Evolutionary conservation across 2,329 filamentous ascomycete species (phyloP).

Genomic region (Coniochaeta prunicola): DNA sequence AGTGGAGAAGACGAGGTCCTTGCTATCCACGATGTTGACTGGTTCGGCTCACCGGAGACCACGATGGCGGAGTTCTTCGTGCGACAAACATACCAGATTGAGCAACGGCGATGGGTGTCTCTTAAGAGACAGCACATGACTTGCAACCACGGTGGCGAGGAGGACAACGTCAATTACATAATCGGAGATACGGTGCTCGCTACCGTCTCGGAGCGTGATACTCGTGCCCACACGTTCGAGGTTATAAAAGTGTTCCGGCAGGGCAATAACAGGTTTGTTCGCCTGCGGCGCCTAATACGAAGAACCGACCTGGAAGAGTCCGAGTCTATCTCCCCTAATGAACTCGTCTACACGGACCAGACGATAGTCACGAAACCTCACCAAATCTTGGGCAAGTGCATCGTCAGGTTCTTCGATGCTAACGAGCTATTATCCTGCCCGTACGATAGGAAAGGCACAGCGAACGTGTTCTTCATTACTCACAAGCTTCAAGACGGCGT

Average conservation of each 20-base stretch:
- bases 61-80: conserved; percentile 53
- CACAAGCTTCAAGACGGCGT: conserved; percentile 22
- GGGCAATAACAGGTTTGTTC: conserved; percentile 19
- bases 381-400: conserved; percentile 48
- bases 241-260: conserved; percentile 33
- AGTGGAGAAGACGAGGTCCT: conserved; percentile 50
- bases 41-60: conserved; percentile 41
- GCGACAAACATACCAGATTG: conserved; percentile 58
- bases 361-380: conserved; percentile 26
- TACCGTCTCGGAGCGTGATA: conserved; percentile 17
- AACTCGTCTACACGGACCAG: conserved; percentile 49
- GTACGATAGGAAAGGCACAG: conserved; percentile 58
- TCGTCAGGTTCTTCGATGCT: conserved; percentile 46
- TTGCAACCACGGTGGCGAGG: conserved; percentile 36
- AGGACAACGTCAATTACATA: conserved; percentile 22
- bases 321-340: conserved; percentile 41
- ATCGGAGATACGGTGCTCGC: conserved; percentile 56
- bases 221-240: conserved; percentile 52
- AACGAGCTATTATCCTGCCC: conserved; percentile 46
- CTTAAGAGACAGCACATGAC: conserved; percentile 45
- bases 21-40: conserved; percentile 49
- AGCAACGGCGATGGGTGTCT: conserved; percentile 54
- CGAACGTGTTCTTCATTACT: conserved; percentile 59
- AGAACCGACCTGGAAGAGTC: conserved; percentile 30
- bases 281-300: conserved; percentile 46